Conservation (phyloP, 164 flowering plant species). For the Umbellularia californica region DNA sequence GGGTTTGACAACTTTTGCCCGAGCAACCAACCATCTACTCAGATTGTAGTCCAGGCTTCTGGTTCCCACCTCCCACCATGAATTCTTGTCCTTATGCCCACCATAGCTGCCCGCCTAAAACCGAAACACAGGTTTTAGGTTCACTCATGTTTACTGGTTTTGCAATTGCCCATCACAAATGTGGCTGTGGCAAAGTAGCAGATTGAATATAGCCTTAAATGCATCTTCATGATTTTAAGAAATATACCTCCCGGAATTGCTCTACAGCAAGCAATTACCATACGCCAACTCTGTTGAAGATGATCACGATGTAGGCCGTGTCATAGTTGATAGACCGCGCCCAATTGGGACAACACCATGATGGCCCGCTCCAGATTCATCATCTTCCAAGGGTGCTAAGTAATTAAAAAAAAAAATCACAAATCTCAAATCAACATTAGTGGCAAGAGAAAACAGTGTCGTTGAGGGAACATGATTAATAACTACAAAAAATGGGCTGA, state of each 20-base stretch:
- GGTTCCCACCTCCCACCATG: too few relatives aligned
- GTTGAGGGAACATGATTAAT: not conserved
- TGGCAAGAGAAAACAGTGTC: not conserved
- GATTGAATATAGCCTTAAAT: too few relatives aligned
- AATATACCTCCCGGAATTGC: conserved; percentile 2
- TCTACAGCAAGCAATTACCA: not conserved
- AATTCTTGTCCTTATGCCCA: too few relatives aligned
- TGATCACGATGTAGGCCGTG: conserved; percentile 83
- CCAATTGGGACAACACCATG: conserved; percentile 63
- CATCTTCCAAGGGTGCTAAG: conserved; percentile 51
- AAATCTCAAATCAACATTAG: not conserved
- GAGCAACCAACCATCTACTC: too few relatives aligned
- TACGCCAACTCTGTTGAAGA: not conserved
- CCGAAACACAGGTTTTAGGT: too few relatives aligned
- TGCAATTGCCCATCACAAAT: too few relatives aligned
- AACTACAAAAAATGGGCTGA: not conserved
- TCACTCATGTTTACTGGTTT: too few relatives aligned
- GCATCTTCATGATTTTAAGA: not conserved
- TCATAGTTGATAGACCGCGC: conserved; percentile 90
- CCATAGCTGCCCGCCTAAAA: too few relatives aligned
- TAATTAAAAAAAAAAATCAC: not conserved
- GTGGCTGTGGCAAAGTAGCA: too few relatives aligned
- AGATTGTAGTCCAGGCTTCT: too few relatives aligned
- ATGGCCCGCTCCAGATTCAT: conserved; percentile 35
- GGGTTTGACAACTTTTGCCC: too few relatives aligned